These are phyloP conservation scores for Ammopiptanthus mongolicus DNA, from an alignment of 306 rosid species.

Conservation along the genomic window DNA sequence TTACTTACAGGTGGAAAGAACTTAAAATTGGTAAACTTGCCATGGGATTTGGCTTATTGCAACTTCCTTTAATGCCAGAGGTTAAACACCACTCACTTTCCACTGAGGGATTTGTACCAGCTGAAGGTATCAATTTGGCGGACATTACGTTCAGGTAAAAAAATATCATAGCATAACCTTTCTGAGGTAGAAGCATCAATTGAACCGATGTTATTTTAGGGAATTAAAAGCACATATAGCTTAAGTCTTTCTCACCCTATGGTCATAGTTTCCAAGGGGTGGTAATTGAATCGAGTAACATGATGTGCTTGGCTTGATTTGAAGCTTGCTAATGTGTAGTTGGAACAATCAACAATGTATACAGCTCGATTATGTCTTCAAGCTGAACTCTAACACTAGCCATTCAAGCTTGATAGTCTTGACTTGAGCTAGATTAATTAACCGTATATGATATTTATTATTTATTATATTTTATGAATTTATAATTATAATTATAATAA, in stretches of 20 bases:
- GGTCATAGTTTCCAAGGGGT: not conserved
- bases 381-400: not conserved
- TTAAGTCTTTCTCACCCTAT: not conserved
- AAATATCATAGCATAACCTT: not conserved
- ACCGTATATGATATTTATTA: not conserved
- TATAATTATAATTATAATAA: not conserved
- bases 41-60: slow-evolving; percentile 80
- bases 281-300: not conserved
- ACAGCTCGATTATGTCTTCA: not conserved
- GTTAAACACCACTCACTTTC: slow-evolving; percentile 71
- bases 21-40: slow-evolving; percentile 91
- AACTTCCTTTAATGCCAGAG: slow-evolving; percentile 85
- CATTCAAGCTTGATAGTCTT: not conserved
- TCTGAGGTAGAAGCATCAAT: not conserved
- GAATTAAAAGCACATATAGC: not conserved
- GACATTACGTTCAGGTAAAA: slow-evolving; percentile 79
- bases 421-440: not conserved
- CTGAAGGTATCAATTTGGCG: slow-evolving; percentile 59
- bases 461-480: not conserved
- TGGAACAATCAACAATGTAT: not conserved
- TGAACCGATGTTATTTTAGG: not conserved
- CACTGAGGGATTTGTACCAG: slow-evolving; percentile 70
- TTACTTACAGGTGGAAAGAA: slow-evolving; percentile 69
- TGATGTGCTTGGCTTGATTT: not conserved
- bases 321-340: not conserved